Conservation (phyloP, 1,284 basidiomycete species). For the Cutaneotrichosporon daszewskae region DNA sequence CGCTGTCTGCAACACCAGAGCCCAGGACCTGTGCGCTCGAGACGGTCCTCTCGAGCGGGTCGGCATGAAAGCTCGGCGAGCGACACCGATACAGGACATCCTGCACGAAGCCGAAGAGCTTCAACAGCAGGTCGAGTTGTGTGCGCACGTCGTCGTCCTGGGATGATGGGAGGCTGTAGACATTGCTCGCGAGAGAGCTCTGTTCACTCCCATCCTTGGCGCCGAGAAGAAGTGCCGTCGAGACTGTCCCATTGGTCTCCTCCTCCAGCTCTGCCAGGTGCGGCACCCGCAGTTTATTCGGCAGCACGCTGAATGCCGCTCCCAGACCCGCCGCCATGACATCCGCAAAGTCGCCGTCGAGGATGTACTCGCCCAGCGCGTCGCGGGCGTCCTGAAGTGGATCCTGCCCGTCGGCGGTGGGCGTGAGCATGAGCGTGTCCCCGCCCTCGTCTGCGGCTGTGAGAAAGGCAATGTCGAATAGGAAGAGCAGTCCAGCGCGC, state of each 20-base stretch:
- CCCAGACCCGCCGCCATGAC: conserved; percentile 90
- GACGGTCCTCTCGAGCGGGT: conserved; percentile 13
- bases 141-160: conserved; percentile 64
- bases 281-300: conserved; percentile 62
- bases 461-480: conserved; percentile 87
- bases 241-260: conserved; percentile 57
- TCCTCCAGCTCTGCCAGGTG: conserved; percentile 55
- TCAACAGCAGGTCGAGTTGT: conserved; percentile 80
- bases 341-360: conserved; percentile 93
- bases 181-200: too few species aligned
- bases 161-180: background rate
- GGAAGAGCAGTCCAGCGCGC: conserved; percentile 79
- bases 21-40: conserved; percentile 53
- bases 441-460: conserved; percentile 42
- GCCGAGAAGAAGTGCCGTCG: conserved; percentile 51
- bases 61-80: conserved; percentile 21
- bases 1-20: conserved; percentile 69
- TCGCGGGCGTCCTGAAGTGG: conserved; percentile 73
- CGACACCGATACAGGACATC: conserved; percentile 57
- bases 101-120: conserved; percentile 84
- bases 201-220: conserved; percentile 1
- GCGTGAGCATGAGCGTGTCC: conserved; percentile 22
- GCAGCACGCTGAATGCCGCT: conserved; percentile 81
- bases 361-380: conserved; percentile 84
- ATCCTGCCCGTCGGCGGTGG: conserved; percentile 49